Percentiles rank a stretch among this genome's conserved stretches.
Conservation (phyloP, 352 stramenopile species). For the Globisporangium carolinianum region DNA sequence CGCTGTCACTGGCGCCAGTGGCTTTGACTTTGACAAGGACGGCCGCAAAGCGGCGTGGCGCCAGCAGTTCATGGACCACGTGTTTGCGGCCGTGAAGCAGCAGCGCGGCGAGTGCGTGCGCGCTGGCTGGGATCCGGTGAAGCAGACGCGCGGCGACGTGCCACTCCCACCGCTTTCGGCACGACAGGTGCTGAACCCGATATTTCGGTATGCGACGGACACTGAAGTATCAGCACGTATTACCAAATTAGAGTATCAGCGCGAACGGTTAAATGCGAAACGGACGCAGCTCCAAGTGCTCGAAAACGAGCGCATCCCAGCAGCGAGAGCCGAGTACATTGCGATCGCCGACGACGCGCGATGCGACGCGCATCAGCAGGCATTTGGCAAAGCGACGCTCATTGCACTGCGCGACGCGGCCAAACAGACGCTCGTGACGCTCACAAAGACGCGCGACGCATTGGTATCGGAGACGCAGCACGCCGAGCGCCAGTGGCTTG, state of each 20-base stretch:
- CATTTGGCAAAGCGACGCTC: conserved; percentile 57
- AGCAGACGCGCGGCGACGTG: conserved; percentile 32
- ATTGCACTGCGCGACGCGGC: conserved; percentile 59
- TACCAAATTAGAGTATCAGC: conserved; percentile 56
- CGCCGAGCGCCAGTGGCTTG: conserved; percentile 31
- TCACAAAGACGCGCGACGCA: conserved; percentile 43
- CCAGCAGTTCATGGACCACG: conserved; percentile 54
- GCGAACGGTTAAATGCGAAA: conserved; percentile 35
- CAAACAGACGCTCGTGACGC: conserved; percentile 40
- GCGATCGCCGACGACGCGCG: conserved; percentile 66
- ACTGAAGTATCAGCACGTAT: conserved; percentile 46
- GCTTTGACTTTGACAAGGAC: conserved; percentile 76
- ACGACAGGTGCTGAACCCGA: conserved; percentile 51
- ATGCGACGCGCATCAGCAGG: conserved; percentile 50
- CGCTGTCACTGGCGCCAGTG: background rate
- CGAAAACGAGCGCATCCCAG: conserved; percentile 43
- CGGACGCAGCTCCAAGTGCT: conserved; percentile 29
- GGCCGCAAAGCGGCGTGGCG: conserved; percentile 57
- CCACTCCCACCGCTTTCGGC: conserved; percentile 49
- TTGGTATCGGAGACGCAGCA: conserved; percentile 43
- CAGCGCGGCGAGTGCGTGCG: conserved; percentile 51
- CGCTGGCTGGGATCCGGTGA: conserved; percentile 52
- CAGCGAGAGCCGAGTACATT: conserved; percentile 70
- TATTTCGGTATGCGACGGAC: conserved; percentile 68
- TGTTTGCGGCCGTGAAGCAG: conserved; percentile 44